Conservation (phyloP, 1,284 basidiomycete genomes). For the Pyrrhoderma lamaoense region DNA sequence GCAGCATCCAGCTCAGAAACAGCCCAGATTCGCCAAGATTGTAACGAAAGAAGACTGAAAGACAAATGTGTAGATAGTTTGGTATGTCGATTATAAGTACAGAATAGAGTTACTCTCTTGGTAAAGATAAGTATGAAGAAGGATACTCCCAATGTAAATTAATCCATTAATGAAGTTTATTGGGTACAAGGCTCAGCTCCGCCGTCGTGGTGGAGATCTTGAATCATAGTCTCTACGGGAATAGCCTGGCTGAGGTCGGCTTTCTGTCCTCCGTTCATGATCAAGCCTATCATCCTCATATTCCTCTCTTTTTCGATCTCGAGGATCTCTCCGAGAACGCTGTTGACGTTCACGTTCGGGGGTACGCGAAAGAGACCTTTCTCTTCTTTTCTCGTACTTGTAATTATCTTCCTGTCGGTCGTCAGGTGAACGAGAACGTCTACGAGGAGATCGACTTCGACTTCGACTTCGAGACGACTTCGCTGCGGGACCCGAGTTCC, state of each 20-base stretch:
- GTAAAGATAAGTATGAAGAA: no score
- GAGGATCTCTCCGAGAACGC: background rate
- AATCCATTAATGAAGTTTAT: background rate
- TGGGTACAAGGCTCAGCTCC: background rate
- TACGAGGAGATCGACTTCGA: conserved; percentile 8
- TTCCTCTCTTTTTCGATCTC: conserved; percentile 1
- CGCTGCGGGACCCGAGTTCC: conserved; percentile 8
- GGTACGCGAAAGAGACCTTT: background rate
- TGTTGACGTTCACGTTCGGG: conserved; percentile 1
- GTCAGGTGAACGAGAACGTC: conserved; percentile 4
- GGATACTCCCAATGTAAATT: no score
- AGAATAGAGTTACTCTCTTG: no score
- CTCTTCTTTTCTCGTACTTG: conserved; percentile 2
- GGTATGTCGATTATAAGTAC: no score
- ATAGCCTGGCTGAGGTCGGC: background rate
- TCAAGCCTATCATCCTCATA: conserved; percentile 5
- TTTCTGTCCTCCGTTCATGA: conserved; percentile 3
- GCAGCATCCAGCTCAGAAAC: no score
- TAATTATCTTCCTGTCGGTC: conserved; percentile 2
- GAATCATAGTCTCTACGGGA: conserved; percentile 3
- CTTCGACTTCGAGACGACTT: conserved; percentile 10
- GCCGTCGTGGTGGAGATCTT: conserved; percentile 3
- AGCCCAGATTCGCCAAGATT: no score
- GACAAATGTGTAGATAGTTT: no score
- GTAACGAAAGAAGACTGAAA: no score